Percentiles rank a stretch among this genome's conserved stretches.
Evolutionary conservation across 1,284 basidiomycete genomes (phyloP).

Genomic region (Cystobasidiaceae sp.): DNA sequence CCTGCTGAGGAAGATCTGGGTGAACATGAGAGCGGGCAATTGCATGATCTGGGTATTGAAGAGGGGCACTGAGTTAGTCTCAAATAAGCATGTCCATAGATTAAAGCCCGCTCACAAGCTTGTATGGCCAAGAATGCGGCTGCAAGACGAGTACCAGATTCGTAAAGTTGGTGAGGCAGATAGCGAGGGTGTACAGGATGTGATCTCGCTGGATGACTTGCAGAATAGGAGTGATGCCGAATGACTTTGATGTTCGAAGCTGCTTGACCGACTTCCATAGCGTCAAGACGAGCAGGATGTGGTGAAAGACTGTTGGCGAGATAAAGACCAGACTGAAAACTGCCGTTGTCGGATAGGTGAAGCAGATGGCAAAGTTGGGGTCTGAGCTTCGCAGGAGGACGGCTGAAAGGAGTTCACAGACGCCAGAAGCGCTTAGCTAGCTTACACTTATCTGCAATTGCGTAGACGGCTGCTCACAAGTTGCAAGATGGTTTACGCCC

Average conservation of each 20-base stretch:
- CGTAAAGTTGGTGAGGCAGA: conserved; percentile 32
- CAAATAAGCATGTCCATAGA: background rate
- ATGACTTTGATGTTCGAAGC: conserved; percentile 4
- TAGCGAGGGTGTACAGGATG: conserved; percentile 24
- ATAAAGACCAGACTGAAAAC: conserved; percentile 27
- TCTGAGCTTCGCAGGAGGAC: background rate
- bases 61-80: background rate
- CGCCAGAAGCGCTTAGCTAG: background rate
- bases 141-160: conserved; percentile 30
- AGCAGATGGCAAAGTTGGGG: conserved; percentile 23
- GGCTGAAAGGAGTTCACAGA: background rate
- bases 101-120: background rate
- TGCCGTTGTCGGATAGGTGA: conserved; percentile 10
- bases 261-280: conserved; percentile 15
- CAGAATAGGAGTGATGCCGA: background rate
- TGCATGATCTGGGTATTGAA: conserved; percentile 8
- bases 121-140: conserved; percentile 25
- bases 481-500: conserved; percentile 15
- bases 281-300: conserved; percentile 28
- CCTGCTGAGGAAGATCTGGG: conserved; percentile 27
- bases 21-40: conserved; percentile 15
- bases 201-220: conserved; percentile 25
- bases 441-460: background rate
- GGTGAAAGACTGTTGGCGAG: conserved; percentile 26
- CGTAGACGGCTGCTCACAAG: conserved; percentile 12